Base-by-base conservation (phyloP, 2,329 filamentous ascomycete species). In the Waltergamsia citrina region DNA sequence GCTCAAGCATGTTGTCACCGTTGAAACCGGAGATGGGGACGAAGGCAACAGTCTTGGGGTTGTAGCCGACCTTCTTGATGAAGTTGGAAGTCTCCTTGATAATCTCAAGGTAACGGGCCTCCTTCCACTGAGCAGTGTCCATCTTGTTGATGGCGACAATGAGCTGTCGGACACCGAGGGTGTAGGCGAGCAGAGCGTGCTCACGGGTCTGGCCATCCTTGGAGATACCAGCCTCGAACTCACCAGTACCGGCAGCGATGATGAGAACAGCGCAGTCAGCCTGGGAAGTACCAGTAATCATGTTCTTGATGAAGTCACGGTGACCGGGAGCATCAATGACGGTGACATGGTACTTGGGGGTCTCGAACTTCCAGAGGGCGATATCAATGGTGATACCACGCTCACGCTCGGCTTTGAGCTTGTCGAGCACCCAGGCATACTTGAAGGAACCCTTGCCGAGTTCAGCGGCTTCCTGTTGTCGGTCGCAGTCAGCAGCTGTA, bases 251-350 rank as follows among this genome's bases (percentile, higher is more conserved):
- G 62, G 92, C 87, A 59, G 90, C 92, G 72, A 98, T 98, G 75
- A 98, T 96, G 78, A 98, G 88, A 69, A 98, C 86, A 62, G 92
- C 92, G 74, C 92, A 96, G 65, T 98, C 92, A 58, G 92, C 92
- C 84, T 96, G 92, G 69, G 92, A 98, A 63, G 92, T 96, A 88
- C 92, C 92, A 83, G 92, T 96, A 71, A 98, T 98, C 92, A 98
- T 98, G 88, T 96, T 98, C 90, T 98, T 98, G 86, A 98, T 96
- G 81, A 96, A 98, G 66, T 98, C 92, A 92, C 92, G 90, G 74
- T 98, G 92, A 73, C 92, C 92, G 61, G 92, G 92, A 68, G 92
- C 92, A 63, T 98, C 85, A 71, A 93, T 95, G 76, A 95, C 88
- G 59, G 90, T 95, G 71, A 95, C 87, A 65, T 86, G 83, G 79